These are phyloP conservation scores for Fraxinus excelsior DNA, from an alignment of 257 asterid genomes.

Conservation along the genomic window DNA sequence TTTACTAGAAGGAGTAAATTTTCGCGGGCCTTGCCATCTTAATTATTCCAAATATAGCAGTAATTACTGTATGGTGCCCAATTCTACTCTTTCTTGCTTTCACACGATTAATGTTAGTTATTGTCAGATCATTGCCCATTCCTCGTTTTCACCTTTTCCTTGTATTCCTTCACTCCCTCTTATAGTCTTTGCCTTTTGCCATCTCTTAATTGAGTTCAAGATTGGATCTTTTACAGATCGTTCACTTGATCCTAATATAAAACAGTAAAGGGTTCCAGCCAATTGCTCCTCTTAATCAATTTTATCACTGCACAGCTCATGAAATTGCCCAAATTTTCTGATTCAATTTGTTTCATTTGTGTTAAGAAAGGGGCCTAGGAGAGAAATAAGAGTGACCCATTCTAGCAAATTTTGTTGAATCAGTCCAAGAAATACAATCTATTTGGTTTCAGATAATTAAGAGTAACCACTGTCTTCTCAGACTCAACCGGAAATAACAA, in stretches of 20 bases:
- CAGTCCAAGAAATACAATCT: background rate
- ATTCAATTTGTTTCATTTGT: too few relatives aligned
- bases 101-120: too few relatives aligned
- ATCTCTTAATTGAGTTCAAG: background rate
- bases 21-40: background rate
- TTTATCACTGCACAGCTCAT: background rate
- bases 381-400: too few relatives aligned
- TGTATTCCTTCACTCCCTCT: conserved; percentile 55
- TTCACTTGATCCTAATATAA: background rate
- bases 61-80: conserved; percentile 34
- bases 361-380: too few relatives aligned
- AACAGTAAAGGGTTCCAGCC: background rate
- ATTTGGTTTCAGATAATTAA: background rate
- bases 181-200: conserved; percentile 18
- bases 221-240: background rate
- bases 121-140: conserved; percentile 39
- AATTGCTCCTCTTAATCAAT: background rate
- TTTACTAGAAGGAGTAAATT: background rate
- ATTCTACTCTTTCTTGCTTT: too few relatives aligned
- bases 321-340: too few relatives aligned
- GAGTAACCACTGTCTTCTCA: background rate
- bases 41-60: background rate
- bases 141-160: conserved; percentile 50
- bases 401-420: too few relatives aligned
- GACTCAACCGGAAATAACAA: background rate